Percentiles rank a stretch among this genome's conserved stretches.
Conservation (phyloP, 2,329 filamentous ascomycete species). For the Furcasterigmium sp. region DNA sequence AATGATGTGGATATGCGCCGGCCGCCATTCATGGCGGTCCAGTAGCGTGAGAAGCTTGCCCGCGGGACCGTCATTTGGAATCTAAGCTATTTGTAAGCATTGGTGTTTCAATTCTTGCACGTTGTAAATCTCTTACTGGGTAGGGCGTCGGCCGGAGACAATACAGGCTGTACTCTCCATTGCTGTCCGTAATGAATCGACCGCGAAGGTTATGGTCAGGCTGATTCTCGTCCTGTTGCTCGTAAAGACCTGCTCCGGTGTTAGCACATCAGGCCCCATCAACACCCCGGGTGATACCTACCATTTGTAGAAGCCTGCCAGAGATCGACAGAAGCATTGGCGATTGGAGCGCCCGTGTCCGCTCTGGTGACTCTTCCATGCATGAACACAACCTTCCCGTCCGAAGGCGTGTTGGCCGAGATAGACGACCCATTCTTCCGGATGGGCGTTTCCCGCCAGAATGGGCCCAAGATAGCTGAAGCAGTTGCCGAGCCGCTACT, state of each 20-base stretch:
- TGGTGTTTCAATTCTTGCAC: not conserved
- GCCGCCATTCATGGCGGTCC: conserved; percentile 51
- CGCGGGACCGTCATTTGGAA: conserved; percentile 46
- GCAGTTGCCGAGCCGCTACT: conserved; percentile 51
- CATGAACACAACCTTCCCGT: conserved; percentile 53
- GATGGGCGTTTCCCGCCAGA: conserved; percentile 72
- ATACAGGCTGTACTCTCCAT: conserved; percentile 55
- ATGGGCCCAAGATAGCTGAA: conserved; percentile 77
- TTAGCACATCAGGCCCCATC: no score
- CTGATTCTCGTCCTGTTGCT: conserved; percentile 61
- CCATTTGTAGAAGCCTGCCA: conserved; percentile 77
- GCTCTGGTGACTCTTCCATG: conserved; percentile 54
- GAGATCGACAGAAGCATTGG: conserved; percentile 63
- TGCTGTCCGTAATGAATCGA: conserved; percentile 56
- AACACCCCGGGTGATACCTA: conserved; percentile 13
- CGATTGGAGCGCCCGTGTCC: conserved; percentile 57
- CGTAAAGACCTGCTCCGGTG: conserved; percentile 29
- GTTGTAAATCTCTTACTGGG: conserved; percentile 14
- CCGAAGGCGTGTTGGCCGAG: conserved; percentile 42
- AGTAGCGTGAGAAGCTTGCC: conserved; percentile 45
- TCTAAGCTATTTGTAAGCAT: conserved; percentile 4
- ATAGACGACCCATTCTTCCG: conserved; percentile 67
- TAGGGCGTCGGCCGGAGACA: conserved; percentile 48
- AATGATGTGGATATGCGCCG: conserved; percentile 57
- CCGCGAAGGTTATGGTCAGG: conserved; percentile 61